Evolutionary conservation across 192 early-diverging fungal genomes (phyloP).

Genomic region (Spizellomyces sp.): DNA sequence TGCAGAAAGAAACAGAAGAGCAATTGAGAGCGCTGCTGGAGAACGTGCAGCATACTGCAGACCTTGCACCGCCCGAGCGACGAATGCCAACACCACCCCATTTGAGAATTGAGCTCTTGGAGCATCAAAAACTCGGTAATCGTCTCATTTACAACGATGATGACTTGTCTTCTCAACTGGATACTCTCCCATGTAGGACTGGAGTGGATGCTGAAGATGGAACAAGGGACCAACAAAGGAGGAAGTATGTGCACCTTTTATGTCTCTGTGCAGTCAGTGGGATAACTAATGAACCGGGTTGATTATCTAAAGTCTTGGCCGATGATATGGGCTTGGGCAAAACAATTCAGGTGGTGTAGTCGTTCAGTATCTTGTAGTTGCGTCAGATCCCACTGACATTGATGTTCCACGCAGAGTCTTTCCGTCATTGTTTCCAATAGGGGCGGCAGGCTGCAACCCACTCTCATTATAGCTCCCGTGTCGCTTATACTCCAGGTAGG

Average conservation of each 20-base stretch:
- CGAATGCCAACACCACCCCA: constrained; percentile 29
- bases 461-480: constrained; percentile 69
- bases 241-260: neutral
- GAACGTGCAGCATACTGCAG: constrained; percentile 35
- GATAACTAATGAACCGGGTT: neutral
- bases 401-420: constrained; percentile 45
- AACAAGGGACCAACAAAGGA: constrained; percentile 26
- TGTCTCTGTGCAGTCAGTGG: neutral
- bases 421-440: constrained; percentile 59
- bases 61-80: constrained; percentile 33
- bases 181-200: neutral
- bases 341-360: constrained; percentile 51
- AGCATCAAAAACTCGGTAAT: constrained; percentile 43
- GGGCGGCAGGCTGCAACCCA: constrained; percentile 25
- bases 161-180: neutral
- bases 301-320: constrained; percentile 28
- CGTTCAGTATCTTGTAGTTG: no score
- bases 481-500: constrained; percentile 61
- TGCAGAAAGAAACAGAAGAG: constrained; percentile 27
- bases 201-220: constrained; percentile 52
- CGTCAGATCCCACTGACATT: no score
- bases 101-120: constrained; percentile 35
- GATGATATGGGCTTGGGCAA: constrained; percentile 70
- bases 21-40: constrained; percentile 36
- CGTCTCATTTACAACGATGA: neutral